Percentiles rank a stretch among this genome's conserved stretches.
Evolutionary conservation across 2,329 filamentous ascomycete genomes (phyloP).

Genomic region (Phialemonium atrogriseum): DNA sequence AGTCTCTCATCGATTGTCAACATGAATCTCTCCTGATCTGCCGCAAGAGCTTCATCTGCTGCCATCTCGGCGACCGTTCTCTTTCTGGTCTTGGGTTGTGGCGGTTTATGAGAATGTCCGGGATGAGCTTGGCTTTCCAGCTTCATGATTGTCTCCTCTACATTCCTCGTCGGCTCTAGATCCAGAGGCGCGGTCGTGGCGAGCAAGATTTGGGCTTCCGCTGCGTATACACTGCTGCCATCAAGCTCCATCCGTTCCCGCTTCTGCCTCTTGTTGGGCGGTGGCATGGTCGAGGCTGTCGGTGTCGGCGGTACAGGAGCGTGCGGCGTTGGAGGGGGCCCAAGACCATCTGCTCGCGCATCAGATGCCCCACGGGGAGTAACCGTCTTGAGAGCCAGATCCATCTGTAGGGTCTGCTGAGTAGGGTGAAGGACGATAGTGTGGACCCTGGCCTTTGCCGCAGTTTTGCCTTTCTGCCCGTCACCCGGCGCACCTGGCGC

Average conservation of each 20-base stretch:
- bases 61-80: conserved; percentile 91
- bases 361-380: conserved; percentile 50
- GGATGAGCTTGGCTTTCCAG: conserved; percentile 68
- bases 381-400: conserved; percentile 67
- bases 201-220: conserved; percentile 68
- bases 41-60: conserved; percentile 85
- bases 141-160: conserved; percentile 61
- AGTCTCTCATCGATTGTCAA: conserved; percentile 82
- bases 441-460: conserved; percentile 55
- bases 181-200: conserved; percentile 67
- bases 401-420: conserved; percentile 61
- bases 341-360: conserved; percentile 28
- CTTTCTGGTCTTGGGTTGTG: conserved; percentile 82
- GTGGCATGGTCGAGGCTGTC: conserved; percentile 48
- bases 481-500: conserved; percentile 40
- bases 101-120: conserved; percentile 66
- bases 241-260: conserved; percentile 69
- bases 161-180: conserved; percentile 64
- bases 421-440: conserved; percentile 85
- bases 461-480: conserved; percentile 32
- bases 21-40: conserved; percentile 87
- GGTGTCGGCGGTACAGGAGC: conserved; percentile 53
- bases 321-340: conserved; percentile 61
- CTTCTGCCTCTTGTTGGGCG: conserved; percentile 61
- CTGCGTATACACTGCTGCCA: conserved; percentile 60